Base-by-base conservation (phyloP, 2,329 filamentous ascomycete genomes). In the Plenodomus tracheiphilus region DNA sequence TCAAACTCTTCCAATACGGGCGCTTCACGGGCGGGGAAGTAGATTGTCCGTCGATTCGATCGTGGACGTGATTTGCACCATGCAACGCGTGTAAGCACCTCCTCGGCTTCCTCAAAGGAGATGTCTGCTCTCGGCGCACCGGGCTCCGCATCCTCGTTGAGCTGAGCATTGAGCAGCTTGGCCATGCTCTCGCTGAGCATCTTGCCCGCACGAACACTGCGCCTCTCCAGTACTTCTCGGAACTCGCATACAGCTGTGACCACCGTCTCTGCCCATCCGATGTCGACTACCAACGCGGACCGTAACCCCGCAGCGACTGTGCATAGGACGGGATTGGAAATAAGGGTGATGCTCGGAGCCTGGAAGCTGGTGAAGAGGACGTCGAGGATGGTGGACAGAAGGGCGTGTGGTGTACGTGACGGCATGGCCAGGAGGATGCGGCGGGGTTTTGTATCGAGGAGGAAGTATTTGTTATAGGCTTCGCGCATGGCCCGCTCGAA, bases 211-310 rank as follows among this genome's bases (percentile, higher is more conserved):
- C 94, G 81, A 13, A 89, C 79, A 34, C 84, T 93, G 45, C 89
- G 81, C 47, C 79, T 83, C 45, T 84, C 84, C 15, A 81, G 79
- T 1, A 96, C 84, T 69, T 96, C 91, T 45, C 89, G 86, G 69
- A 91, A 96, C 73, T 99, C 94, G 66, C 92, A 97, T 6, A 97
- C 81, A 5, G 86, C 88, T 0, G 91, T 96, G 18, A 95, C 83
- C 0, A 87, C 82, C 0, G 92, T 96, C 72, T 97, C 94, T 36
- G 85, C 81, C 94, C 94, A 99, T 37, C 93, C 94, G 51, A 99
- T 81, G 65, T 99, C 91, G 32, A 99, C 79, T 0, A 97, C 84
- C 36, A 99, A 72, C 1, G 87, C 91, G n/a, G 89, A 90, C 13
- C 94, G 85, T 35, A 96, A 77, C 0, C 94, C 94, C 5, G 92